Base-by-base conservation (phyloP, 495 filamentous ascomycete species). In the Neurospora sp. region DNA sequence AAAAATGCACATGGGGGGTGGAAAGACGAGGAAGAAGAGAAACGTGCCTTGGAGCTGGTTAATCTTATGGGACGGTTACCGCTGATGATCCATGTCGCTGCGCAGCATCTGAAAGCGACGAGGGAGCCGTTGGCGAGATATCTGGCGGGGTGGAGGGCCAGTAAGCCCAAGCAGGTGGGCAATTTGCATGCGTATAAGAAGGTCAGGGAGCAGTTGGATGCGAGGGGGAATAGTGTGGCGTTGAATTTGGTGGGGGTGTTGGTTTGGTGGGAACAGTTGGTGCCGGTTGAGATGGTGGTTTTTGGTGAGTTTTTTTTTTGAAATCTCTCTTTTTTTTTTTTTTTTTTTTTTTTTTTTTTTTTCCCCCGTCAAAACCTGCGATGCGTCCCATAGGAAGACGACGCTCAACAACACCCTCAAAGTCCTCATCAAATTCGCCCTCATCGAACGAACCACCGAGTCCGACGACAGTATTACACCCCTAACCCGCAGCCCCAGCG, bases 41-140 rank as follows among this genome's bases (percentile, higher is more conserved):
- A 79, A 48, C 87, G 89, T 70, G 90, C 90, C 0, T 86, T 82
- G 8, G 89, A 93, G 71, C 76, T 95, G 35, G 91, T 94, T 2
- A 83, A 88, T 53, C 80, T 91, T 68, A 89, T 94, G 81, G 91
- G 91, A 37, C 87, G 88, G 73, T 82, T 95, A 12, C 93, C 93
- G 16, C 80, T 94, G 20, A 92, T 92, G 69, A 94, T 96, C 46
- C 91, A 94, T 75, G 90, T 91, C 5, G 91, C 92, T 5, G 91
- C 91, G 10, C 90, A 91, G 72, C 89, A 92, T 35, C 85, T 96
- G 8, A 92, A 89, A 65, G 88, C 89, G 3, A 93, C 90, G 0
- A 82, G 87, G 27, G 91, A 93, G 73, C 90, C 92, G 1, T 85
- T 96, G 8, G 86, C 89, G 6, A 88, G 84, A 73, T 94, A 93